These are phyloP conservation scores for Casuarina cunninghamiana DNA, from an alignment of 306 rosid species.

Conservation along the genomic window DNA sequence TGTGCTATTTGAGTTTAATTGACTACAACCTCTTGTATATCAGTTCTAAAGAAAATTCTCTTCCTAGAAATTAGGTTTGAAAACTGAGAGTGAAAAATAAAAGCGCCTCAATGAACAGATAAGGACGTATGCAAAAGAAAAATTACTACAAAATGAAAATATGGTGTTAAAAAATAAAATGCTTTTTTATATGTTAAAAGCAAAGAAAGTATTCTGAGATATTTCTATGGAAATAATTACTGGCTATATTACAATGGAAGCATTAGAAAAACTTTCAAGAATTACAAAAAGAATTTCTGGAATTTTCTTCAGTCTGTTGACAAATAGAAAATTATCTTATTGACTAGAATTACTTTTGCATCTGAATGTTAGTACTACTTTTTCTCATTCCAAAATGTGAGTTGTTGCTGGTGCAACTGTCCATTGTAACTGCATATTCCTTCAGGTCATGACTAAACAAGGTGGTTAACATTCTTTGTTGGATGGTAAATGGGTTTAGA, in stretches of 20 bases:
- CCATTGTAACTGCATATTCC: neutral
- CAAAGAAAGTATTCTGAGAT: neutral
- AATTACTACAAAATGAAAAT: too few relatives aligned
- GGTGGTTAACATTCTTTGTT: neutral
- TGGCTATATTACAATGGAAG: neutral
- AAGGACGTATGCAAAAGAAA: too few relatives aligned
- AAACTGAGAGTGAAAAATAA: too few relatives aligned
- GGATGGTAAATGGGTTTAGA: neutral
- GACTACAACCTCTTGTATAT: neutral
- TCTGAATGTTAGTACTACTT: neutral
- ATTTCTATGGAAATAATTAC: neutral
- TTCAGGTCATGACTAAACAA: neutral
- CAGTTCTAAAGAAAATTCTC: neutral
- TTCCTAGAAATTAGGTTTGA: neutral
- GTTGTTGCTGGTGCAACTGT: neutral
- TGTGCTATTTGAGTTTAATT: neutral
- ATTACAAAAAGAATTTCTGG: neutral
- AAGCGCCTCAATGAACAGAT: too few relatives aligned
- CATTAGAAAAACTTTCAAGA: neutral
- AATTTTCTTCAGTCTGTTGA: neutral
- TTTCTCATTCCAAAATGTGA: neutral
- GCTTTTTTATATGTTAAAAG: too few relatives aligned
- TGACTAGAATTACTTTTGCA: neutral
- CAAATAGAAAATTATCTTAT: neutral
- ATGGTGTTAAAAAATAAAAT: too few relatives aligned